Percentiles rank a stretch among this genome's conserved stretches.
Conservation (phyloP, 1,284 basidiomycete species). For the Lignosus rhinocerotis region DNA sequence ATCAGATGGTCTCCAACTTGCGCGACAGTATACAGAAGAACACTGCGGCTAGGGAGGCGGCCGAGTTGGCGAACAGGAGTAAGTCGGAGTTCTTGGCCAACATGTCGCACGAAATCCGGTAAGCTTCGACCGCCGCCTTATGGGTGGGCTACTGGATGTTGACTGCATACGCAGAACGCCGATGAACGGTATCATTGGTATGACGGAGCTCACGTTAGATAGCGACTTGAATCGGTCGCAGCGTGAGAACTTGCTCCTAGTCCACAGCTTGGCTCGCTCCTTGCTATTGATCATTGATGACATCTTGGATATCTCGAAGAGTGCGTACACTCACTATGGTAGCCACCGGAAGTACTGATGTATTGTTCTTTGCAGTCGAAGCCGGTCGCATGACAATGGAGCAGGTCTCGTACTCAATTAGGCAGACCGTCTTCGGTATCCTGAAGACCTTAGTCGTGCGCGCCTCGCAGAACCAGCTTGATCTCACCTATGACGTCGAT, state of each 20-base stretch:
- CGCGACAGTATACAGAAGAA: conserved; percentile 99
- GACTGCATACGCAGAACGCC: conserved; percentile 65
- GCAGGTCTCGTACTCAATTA: conserved; percentile 96
- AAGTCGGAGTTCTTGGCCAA: conserved; percentile 99
- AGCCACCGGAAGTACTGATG: conserved; percentile 10
- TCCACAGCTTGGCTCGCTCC: conserved; percentile 93
- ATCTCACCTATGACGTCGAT: conserved; percentile 96
- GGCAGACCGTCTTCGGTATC: conserved; percentile 95
- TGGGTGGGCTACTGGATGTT: not conserved
- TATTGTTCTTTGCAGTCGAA: conserved; percentile 65
- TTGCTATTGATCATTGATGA: conserved; percentile 97
- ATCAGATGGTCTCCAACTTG: conserved; percentile 98
- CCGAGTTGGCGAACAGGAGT: conserved; percentile 93
- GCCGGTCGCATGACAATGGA: conserved; percentile 99
- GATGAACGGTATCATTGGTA: conserved; percentile 99
- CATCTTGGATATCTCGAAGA: conserved; percentile 98
- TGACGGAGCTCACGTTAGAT: conserved; percentile 98
- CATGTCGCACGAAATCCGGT: conserved; percentile 96
- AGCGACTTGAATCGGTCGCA: conserved; percentile 87
- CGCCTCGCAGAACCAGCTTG: conserved; percentile 96
- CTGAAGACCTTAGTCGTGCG: conserved; percentile 98
- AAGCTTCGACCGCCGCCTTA: conserved; percentile 30
- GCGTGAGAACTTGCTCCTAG: conserved; percentile 93
- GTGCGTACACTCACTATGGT: conserved; percentile 47
- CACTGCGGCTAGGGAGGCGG: conserved; percentile 95